phyloP scores from a whole-genome alignment of 192 early-diverging fungal genomes.

The Rhizophagus clarus region DNA sequence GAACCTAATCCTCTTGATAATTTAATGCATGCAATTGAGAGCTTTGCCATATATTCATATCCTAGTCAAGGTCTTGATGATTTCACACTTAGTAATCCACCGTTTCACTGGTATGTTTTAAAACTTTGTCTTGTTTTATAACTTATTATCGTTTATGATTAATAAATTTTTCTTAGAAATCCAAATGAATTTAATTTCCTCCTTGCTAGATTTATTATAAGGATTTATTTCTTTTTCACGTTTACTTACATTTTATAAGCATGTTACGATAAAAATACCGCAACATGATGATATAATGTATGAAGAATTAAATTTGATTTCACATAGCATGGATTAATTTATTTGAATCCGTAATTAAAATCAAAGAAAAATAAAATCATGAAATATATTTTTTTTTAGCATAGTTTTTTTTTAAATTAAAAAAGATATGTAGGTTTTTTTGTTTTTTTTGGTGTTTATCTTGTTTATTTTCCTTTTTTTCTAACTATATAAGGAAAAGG shows the following conservation, averaged over 20 bases:
- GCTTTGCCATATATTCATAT: conserved; percentile 21
- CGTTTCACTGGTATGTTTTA: neutral
- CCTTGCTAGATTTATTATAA: too few relatives aligned
- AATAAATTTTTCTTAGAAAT: neutral
- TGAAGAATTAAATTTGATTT: neutral
- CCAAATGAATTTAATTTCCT: neutral
- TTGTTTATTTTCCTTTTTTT: too few relatives aligned
- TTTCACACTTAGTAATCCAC: conserved; percentile 13
- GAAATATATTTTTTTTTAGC: too few relatives aligned
- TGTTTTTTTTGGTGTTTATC: too few relatives aligned
- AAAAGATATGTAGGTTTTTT: too few relatives aligned
- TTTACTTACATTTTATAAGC: neutral
- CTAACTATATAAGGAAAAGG: too few relatives aligned
- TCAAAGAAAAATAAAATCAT: neutral
- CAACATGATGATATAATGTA: neutral
- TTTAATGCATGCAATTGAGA: conserved; percentile 4
- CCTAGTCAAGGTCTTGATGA: conserved; percentile 8
- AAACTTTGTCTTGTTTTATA: neutral
- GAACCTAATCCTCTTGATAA: conserved; percentile 6
- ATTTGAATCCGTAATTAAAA: neutral
- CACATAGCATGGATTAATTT: neutral
- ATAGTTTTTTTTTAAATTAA: too few relatives aligned
- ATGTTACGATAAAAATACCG: neutral
- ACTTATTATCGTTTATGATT: neutral
- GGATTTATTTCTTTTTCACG: too few relatives aligned